phyloP scores from a whole-genome alignment of 768 basidiomycete genomes.

The Xerocomellus amylosporus region DNA sequence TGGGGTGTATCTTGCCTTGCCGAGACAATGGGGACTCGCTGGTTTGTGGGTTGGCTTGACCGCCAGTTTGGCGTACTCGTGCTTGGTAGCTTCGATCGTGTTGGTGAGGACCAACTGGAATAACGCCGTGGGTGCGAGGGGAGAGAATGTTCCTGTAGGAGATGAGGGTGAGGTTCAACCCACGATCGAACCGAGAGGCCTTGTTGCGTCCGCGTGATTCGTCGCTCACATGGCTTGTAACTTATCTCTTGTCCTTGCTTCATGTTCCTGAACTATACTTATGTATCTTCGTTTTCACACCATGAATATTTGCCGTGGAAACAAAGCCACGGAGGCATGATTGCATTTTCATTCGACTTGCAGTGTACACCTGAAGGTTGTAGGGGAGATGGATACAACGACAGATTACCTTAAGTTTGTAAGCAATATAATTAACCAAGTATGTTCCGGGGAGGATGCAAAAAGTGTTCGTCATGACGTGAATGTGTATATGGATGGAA shows the following conservation, averaged over 20 bases:
- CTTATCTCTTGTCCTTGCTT: background rate
- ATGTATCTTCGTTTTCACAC: background rate
- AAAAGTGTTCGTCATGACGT: constrained; percentile 15
- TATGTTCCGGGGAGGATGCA: constrained; percentile 17
- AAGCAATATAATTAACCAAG: constrained; percentile 23
- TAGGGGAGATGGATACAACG: constrained; percentile 20
- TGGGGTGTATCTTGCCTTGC: constrained; percentile 24
- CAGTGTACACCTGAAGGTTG: constrained; percentile 15
- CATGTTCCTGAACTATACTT: background rate
- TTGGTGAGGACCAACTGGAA: constrained; percentile 20
- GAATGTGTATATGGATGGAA: constrained; percentile 23
- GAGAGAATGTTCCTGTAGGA: background rate
- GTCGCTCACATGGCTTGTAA: background rate
- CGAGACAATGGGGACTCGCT: constrained; percentile 21
- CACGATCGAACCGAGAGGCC: background rate
- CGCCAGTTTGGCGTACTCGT: constrained; percentile 21
- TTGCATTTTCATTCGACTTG: constrained; percentile 12
- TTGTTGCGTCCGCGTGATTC: background rate
- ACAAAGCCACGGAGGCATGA: background rate
- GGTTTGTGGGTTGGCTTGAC: constrained; percentile 26
- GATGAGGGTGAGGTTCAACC: background rate
- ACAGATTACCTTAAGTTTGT: constrained; percentile 24
- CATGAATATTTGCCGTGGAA: background rate
- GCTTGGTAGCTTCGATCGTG: constrained; percentile 17
- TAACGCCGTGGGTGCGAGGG: background rate